phyloP scores from a whole-genome alignment of 495 filamentous ascomycete species.

The Thozetella sp. region DNA sequence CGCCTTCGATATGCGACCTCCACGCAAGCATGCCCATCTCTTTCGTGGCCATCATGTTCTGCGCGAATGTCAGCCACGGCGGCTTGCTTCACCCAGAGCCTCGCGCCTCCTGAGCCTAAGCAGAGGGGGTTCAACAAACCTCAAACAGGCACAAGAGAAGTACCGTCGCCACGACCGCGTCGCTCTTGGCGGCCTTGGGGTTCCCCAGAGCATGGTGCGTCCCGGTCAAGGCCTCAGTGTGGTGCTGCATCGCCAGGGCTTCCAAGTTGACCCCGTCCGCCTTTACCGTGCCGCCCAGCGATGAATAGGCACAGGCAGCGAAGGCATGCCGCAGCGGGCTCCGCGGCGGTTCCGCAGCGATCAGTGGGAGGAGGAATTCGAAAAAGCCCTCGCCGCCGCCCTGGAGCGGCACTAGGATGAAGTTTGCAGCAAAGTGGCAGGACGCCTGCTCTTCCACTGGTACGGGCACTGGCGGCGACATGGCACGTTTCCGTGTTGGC shows the following conservation, averaged over 20 bases:
- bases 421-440: constrained; percentile 57
- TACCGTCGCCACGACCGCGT: constrained; percentile 23
- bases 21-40: constrained; percentile 47
- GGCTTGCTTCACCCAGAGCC: too few relatives aligned
- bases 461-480: constrained; percentile 18
- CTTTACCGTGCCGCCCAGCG: constrained; percentile 43
- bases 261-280: constrained; percentile 24
- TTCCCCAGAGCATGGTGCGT: constrained; percentile 56
- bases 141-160: constrained; percentile 25
- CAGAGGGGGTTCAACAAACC: constrained; percentile 6
- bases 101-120: neutral
- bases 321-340: constrained; percentile 57
- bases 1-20: constrained; percentile 55
- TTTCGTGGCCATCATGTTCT: constrained; percentile 46
- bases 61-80: constrained; percentile 13
- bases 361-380: constrained; percentile 57
- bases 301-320: constrained; percentile 60
- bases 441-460: constrained; percentile 49
- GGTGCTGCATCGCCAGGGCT: constrained; percentile 40
- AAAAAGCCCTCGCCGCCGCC: constrained; percentile 47
- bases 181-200: constrained; percentile 28
- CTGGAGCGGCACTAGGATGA: constrained; percentile 47
- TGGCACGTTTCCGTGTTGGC: constrained; percentile 6
- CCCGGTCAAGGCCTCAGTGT: constrained; percentile 51
- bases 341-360: constrained; percentile 43